These are phyloP conservation scores for Abrus precatorius DNA, from an alignment of 306 rosid genomes.

Conservation along the genomic window DNA sequence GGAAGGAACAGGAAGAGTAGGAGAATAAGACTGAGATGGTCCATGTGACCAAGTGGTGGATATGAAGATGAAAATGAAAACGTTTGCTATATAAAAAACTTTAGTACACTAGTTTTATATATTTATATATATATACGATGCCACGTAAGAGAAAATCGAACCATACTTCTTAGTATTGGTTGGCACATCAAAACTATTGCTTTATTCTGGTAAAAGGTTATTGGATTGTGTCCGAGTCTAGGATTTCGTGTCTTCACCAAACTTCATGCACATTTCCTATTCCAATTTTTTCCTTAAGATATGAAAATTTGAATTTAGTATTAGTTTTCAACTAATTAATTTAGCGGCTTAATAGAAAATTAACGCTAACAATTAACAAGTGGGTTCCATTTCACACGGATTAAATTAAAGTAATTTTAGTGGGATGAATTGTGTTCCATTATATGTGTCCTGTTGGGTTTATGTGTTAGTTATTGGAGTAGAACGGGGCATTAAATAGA, in stretches of 20 bases:
- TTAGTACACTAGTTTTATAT: too few relatives aligned
- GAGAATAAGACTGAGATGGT: constrained; percentile 15
- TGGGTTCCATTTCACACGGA: neutral
- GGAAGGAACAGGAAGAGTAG: constrained; percentile 39
- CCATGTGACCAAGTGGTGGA: constrained; percentile 46
- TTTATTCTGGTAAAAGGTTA: constrained; percentile 9
- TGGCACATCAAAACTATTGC: constrained; percentile 17
- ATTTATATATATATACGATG: neutral
- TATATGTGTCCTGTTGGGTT: neutral
- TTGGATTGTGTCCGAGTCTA: neutral
- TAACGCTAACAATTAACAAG: neutral
- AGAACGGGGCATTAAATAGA: neutral
- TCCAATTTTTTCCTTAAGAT: neutral
- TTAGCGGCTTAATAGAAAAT: neutral
- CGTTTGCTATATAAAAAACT: neutral
- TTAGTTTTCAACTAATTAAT: neutral
- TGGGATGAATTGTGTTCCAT: neutral
- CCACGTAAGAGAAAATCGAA: neutral
- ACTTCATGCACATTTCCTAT: neutral
- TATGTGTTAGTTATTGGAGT: neutral
- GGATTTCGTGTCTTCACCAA: neutral
- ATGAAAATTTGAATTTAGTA: neutral
- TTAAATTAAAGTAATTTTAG: neutral
- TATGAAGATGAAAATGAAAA: neutral
- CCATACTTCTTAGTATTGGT: neutral